phyloP scores from a whole-genome alignment of 208 protist genomes.

The Acanthamoeba divionensis region DNA sequence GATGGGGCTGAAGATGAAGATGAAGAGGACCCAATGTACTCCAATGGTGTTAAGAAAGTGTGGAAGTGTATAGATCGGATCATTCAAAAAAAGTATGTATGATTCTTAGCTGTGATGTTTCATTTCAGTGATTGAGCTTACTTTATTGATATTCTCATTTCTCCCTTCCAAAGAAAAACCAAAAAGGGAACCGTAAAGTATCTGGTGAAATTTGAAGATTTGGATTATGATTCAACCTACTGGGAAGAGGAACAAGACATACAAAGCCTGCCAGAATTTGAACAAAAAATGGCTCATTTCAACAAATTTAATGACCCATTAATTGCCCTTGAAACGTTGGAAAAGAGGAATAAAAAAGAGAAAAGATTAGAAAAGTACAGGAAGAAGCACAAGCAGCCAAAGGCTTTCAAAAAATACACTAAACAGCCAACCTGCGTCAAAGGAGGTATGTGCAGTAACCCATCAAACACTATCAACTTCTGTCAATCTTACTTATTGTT shows the following conservation, averaged over 20 bases:
- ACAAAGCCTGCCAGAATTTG: background rate
- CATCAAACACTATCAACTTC: no score
- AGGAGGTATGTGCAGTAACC: no score
- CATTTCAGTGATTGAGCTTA: background rate
- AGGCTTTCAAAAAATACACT: constrained; percentile 48
- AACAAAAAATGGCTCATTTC: constrained; percentile 22
- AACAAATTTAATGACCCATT: background rate
- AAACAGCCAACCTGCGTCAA: constrained; percentile 21
- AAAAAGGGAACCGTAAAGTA: constrained; percentile 14
- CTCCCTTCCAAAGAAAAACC: background rate
- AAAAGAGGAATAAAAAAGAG: background rate
- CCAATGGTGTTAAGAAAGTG: background rate
- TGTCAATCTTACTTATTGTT: background rate
- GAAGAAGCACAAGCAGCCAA: background rate
- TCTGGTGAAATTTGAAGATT: constrained; percentile 47
- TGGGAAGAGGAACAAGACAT: constrained; percentile 48
- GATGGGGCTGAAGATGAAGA: background rate
- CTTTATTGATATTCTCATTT: background rate
- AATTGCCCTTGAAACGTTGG: no score
- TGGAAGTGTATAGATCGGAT: constrained; percentile 38
- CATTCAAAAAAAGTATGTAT: background rate
- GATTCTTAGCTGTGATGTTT: background rate
- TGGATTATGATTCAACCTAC: constrained; percentile 41
- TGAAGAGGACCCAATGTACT: constrained; percentile 6
- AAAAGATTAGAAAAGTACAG: background rate